Base-by-base conservation (phyloP, 331 rosid genomes). In the Quercus tomentella region DNA sequence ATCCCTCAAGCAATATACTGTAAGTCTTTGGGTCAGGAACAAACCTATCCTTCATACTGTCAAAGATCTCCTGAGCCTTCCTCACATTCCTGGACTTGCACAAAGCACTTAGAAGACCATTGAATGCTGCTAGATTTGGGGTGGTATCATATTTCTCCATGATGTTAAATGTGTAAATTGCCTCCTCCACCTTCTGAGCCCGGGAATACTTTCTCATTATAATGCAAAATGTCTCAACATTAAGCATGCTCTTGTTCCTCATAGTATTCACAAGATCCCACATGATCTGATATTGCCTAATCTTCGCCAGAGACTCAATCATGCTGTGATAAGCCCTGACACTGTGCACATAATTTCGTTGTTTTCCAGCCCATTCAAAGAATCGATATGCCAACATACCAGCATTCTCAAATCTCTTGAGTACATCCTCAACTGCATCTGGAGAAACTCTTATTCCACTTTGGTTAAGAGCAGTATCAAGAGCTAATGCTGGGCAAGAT, bases 61-160 rank as follows among this genome's bases (percentile, higher is more conserved):
- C 95, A 79, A 94, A 94, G 55, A 94, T 85, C 89, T 94, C 98
- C 66, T 94, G 97, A 65, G 98, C 98, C 90, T 92, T 94, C 86
- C 97, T 88, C 54, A 89, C 94, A 87, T 92, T 92, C 79, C 85
- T 91, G 77, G 97, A 89, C 86, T 92, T 92, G 61, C 96, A 91
- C 52, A 92, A 82, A 79, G 98, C 94, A 77, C 97, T 91, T 28
- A 91, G 68, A 82, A 91, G 84, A 56, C 93, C 96, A 82, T 92
- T 91, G 76, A 95, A 91, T 1, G 97, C 97, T 1, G 87, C 92
- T 57, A 91, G 85, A 83, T 95, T 95, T 1, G 86, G 92, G 7
- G 84, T 51, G 12, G 84, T 84, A 7, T 79, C 88, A 73, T 89
- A 89, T 68, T 95, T 92, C 31, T 91, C 97, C 97, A 91, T 90